Conservation (phyloP, 345 rosid species). For the Syzygium oleosum region DNA sequence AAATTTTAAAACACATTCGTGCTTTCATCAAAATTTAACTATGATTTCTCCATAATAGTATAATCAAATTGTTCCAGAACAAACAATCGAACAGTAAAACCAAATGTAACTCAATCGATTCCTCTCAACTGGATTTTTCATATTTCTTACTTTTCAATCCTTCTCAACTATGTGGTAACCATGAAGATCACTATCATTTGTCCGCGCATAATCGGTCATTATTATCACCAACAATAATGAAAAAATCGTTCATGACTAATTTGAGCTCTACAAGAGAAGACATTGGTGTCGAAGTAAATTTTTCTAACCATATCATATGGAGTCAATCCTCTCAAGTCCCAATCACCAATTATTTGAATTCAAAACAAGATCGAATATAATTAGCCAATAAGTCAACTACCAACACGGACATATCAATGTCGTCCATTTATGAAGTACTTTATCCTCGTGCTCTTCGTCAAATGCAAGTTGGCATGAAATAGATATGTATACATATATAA, state of each 20-base stretch:
- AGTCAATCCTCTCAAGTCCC: not conserved
- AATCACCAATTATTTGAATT: not conserved
- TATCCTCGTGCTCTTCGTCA: not conserved
- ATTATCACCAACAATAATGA: not conserved
- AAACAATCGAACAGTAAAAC: not conserved
- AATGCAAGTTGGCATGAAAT: not conserved
- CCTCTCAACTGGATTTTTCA: not conserved
- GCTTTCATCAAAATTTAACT: not conserved
- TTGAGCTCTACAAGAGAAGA: not conserved
- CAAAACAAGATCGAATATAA: accelerated
- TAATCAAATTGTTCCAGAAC: not conserved
- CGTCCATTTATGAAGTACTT: not conserved
- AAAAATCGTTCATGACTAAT: not conserved
- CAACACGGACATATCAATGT: not conserved
- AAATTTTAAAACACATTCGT: not conserved
- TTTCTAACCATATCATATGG: not conserved
- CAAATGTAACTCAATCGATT: not conserved
- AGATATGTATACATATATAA: not conserved
- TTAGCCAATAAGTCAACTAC: not conserved
- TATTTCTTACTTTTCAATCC: not conserved
- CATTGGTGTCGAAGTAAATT: not conserved
- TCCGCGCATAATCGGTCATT: not conserved
- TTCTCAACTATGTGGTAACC: not conserved
- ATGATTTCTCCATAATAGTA: not conserved
- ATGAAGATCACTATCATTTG: not conserved